These are phyloP conservation scores for Aspergillus cejpii DNA, from an alignment of 2,329 filamentous ascomycete species.

Conservation along the genomic window DNA sequence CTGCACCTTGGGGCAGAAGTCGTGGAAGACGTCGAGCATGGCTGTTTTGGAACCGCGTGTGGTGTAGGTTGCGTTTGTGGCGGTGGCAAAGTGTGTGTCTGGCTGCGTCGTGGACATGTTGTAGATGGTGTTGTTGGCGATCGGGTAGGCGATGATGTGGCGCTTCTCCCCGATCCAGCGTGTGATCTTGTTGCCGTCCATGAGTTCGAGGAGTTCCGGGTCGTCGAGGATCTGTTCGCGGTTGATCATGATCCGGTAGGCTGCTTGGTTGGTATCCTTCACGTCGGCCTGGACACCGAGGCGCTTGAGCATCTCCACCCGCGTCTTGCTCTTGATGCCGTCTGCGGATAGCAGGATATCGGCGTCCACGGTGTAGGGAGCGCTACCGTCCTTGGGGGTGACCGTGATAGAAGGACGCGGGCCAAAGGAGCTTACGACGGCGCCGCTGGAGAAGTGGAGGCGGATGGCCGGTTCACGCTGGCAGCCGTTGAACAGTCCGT, in stretches of 20 bases:
- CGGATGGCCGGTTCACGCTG: slow-evolving; percentile 55
- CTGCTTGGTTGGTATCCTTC: slow-evolving; percentile 47
- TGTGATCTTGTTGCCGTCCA: slow-evolving; percentile 52
- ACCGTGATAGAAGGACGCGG: slow-evolving; percentile 56
- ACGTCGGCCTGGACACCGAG: slow-evolving; percentile 38
- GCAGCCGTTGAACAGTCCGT: slow-evolving; percentile 64
- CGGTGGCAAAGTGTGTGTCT: slow-evolving; percentile 53
- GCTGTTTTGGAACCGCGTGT: slow-evolving; percentile 54
- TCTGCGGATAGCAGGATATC: slow-evolving; percentile 51
- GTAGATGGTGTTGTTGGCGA: slow-evolving; percentile 58
- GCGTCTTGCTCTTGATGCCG: slow-evolving; percentile 48
- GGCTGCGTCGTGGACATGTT: slow-evolving; percentile 60
- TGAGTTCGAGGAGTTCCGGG: slow-evolving; percentile 49
- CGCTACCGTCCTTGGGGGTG: slow-evolving; percentile 48
- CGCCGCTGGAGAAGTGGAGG: slow-evolving; percentile 60
- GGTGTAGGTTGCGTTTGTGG: slow-evolving; percentile 56
- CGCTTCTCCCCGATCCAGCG: slow-evolving; percentile 61
- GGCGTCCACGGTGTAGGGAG: slow-evolving; percentile 44
- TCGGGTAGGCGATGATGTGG: slow-evolving; percentile 62
- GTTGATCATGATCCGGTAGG: slow-evolving; percentile 51
- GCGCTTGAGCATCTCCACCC: slow-evolving; percentile 38
- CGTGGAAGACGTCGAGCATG: slow-evolving; percentile 54
- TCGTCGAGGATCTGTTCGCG: slow-evolving; percentile 42
- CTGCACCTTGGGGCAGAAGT: slow-evolving; percentile 57
- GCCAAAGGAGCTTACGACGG: slow-evolving; percentile 54